Base-by-base conservation (phyloP, 2,329 filamentous ascomycete species). In the Aureobasidium sp. region DNA sequence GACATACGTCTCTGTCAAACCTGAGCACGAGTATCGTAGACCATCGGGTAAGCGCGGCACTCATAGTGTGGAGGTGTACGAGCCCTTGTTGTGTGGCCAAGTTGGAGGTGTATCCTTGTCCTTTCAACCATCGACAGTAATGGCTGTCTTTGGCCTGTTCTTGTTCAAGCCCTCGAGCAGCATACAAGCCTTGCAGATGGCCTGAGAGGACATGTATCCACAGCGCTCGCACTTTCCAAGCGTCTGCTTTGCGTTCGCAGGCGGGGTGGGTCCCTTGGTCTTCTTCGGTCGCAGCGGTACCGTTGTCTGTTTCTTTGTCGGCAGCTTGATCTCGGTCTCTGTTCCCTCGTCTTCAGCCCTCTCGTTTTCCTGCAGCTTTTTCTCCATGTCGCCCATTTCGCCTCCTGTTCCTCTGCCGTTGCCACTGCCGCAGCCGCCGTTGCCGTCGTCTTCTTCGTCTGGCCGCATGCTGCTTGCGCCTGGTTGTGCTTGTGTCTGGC, bases 201-300 rank as follows among this genome's bases (percentile, higher is more conserved):
- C 83, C 73, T 99, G 94, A 67, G 92, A 96, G 2, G 94, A 96
- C 74, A 99, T 88, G 71, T 97, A 99, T 15, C 94, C 94, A 67
- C 94, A 99, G 57, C 84, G 86, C 69, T 87, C 84, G 70, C 94
- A 99, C 64, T 85, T 86, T 1, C 93, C 90, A 66, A 96, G 81
- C 15, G 86, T 85, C 72, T 93, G 89, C 68, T 84, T 81, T 11
- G 55, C 13, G 3, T 27, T 38, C 11, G 42, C 38, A n/a, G 80
- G 75, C 10, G 67, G 63, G 4, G 63, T 60, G 1, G 40, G 33
- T 13, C 23, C 60, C 62, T 70, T 69, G 63, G 72, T 72, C 51
- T 72, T 71, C 53, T 68, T 72, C 9, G 66, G 68, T 9, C 68
- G 67, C 21, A 71, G 68, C 4, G 70, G 67, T 25, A 70, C 46